phyloP scores from a whole-genome alignment of 2,329 filamentous ascomycete genomes.

The Erysiphe pulchra region DNA sequence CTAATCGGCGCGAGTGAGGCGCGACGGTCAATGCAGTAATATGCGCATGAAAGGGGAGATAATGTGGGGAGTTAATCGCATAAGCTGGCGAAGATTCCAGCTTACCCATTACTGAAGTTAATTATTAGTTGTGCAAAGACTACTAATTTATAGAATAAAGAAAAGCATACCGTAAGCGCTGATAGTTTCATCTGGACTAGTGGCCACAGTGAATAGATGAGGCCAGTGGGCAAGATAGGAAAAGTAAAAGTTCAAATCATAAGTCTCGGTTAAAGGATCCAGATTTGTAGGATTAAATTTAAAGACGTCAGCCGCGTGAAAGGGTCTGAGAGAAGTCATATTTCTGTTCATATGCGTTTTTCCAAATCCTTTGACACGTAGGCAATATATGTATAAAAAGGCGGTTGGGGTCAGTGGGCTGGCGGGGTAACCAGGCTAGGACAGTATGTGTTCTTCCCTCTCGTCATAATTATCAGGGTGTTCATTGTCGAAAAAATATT shows the following conservation, averaged over 20 bases:
- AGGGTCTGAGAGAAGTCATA: slow-evolving; percentile 71
- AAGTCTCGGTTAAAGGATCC: slow-evolving; percentile 92
- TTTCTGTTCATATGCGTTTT: not conserved
- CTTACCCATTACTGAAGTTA: slow-evolving; percentile 46
- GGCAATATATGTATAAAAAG: too few relatives aligned
- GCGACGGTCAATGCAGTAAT: slow-evolving; percentile 89
- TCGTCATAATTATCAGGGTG: too few relatives aligned
- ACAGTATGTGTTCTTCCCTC: too few relatives aligned
- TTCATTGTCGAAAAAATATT: too few relatives aligned
- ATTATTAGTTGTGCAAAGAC: not conserved
- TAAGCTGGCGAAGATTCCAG: slow-evolving; percentile 64
- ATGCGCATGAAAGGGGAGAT: slow-evolving; percentile 97
- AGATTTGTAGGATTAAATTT: slow-evolving; percentile 86
- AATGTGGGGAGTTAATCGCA: slow-evolving; percentile 54
- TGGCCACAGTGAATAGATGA: slow-evolving; percentile 74
- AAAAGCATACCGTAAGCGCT: slow-evolving; percentile 40
- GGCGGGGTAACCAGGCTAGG: too few relatives aligned
- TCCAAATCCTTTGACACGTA: too few relatives aligned
- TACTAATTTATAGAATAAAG: slow-evolving; percentile 24
- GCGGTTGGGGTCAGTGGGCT: too few relatives aligned
- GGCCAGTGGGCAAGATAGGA: slow-evolving; percentile 95
- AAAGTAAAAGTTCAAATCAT: slow-evolving; percentile 84
- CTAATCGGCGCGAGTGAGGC: slow-evolving; percentile 59
- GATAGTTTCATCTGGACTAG: slow-evolving; percentile 65
- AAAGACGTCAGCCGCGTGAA: slow-evolving; percentile 63